phyloP scores from a whole-genome alignment of 768 basidiomycete species.

The Polyporus arcularius region DNA sequence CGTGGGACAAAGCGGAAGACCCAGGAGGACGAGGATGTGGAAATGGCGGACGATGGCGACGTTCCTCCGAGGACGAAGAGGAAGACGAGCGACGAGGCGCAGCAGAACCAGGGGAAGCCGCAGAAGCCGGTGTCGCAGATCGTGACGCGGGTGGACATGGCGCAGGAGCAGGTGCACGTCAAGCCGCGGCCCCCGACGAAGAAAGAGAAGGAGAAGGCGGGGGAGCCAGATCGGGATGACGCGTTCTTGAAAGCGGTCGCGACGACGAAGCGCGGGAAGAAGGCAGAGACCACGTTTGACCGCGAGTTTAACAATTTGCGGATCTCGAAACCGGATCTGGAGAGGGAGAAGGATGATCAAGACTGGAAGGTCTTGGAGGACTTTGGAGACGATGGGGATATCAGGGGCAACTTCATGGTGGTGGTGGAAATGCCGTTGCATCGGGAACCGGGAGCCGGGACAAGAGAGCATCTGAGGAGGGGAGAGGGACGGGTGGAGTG shows the following conservation, averaged over 20 bases:
- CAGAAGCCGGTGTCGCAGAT: slow-evolving; percentile 32
- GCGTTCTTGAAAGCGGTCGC: slow-evolving; percentile 74
- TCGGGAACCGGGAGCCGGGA: slow-evolving; percentile 29
- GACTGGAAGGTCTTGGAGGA: slow-evolving; percentile 64
- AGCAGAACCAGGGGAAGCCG: background rate
- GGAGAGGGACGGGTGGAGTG: slow-evolving; percentile 35
- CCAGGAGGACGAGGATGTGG: slow-evolving; percentile 35
- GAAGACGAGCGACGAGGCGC: slow-evolving; percentile 42
- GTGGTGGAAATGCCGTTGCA: slow-evolving; percentile 66
- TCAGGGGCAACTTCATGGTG: slow-evolving; percentile 82
- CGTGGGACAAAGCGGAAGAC: slow-evolving; percentile 43
- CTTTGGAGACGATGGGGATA: slow-evolving; percentile 60
- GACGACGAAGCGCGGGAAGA: slow-evolving; percentile 70
- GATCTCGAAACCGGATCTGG: slow-evolving; percentile 64
- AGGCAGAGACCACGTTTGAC: slow-evolving; percentile 69
- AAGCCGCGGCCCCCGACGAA: slow-evolving; percentile 24
- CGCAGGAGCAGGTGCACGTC: slow-evolving; percentile 13
- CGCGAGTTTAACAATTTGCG: slow-evolving; percentile 78
- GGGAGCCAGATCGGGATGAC: slow-evolving; percentile 64
- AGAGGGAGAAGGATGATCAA: slow-evolving; percentile 46
- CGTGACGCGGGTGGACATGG: slow-evolving; percentile 18
- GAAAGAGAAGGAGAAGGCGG: slow-evolving; percentile 31
- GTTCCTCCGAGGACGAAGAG: slow-evolving; percentile 37
- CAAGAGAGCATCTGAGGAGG: slow-evolving; percentile 14
- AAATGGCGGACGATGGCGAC: slow-evolving; percentile 40